Evolutionary conservation across 106 monocot species (phyloP), one percentile per base, ranked within the genome.

Genomic region (Allium cepa): DNA sequence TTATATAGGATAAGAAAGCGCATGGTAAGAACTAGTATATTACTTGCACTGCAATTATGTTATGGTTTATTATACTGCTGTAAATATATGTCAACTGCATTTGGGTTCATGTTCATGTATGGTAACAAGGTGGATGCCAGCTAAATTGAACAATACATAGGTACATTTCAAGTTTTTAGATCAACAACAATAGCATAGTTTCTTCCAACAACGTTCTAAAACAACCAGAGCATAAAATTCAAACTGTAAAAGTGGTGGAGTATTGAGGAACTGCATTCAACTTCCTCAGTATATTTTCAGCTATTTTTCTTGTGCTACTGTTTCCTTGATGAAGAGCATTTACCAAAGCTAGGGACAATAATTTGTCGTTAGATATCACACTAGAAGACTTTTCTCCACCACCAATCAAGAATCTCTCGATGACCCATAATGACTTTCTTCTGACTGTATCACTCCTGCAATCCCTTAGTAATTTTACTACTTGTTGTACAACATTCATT

Each of bases 371-470:
- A 28, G 69, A 79, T 12, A 83, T 79, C 0, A 76, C 73, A 46
- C 50, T 59, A 27, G 57, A 11, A 3, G 62, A 65, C 57, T 46
- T 51, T n/a, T 80, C 78, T 36, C 56, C 68, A 15, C 86, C 83
- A 18, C 73, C 72, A 64, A 50, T 17, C 68, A 86, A 22, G 63
- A 85, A 78, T 80, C 71, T 80, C 68, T 90, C 90, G 22, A 83
- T 72, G 22, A 86, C 59, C 86, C 83, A 86, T 12, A 90, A 78
- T 1, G 60, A 58, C 70, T 79, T 75, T 63, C 74, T 57, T 69
- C 72, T 63, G 66, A 83, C 66, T 46, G 52, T 56, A 14, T 78
- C 78, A 26, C 78, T 69, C 47, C 57, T 69, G 63, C 74, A 75
- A 17, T 68, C 70, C 70, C 75, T 73, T 27, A 90, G 12, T 26